phyloP scores from a whole-genome alignment of 2,329 filamentous ascomycete genomes.

The Alternaria dauci region DNA sequence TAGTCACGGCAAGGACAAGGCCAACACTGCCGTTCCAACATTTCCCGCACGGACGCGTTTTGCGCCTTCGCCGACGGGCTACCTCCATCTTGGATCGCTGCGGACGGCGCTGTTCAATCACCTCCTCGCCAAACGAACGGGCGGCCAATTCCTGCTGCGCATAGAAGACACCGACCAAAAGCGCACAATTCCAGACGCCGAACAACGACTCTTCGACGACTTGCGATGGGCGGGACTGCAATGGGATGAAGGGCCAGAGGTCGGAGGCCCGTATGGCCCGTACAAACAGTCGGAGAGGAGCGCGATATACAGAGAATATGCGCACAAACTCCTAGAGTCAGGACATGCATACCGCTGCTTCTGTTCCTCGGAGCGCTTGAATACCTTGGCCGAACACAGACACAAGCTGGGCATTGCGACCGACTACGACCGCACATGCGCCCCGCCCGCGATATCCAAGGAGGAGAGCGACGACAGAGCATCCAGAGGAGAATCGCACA shows the following conservation, averaged over 20 bases:
- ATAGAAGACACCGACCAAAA: slow-evolving; percentile 96
- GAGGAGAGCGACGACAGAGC: slow-evolving; percentile 77
- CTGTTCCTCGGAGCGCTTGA: slow-evolving; percentile 76
- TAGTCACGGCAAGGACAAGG: slow-evolving; percentile 7
- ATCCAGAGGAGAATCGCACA: slow-evolving; percentile 72
- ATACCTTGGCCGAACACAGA: slow-evolving; percentile 69
- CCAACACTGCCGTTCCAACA: slow-evolving; percentile 34
- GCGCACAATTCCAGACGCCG: slow-evolving; percentile 81
- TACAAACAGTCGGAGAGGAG: slow-evolving; percentile 89
- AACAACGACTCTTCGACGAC: slow-evolving; percentile 78
- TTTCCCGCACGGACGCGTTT: slow-evolving; percentile 74
- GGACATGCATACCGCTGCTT: slow-evolving; percentile 93
- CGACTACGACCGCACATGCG: slow-evolving; percentile 78
- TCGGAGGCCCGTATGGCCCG: slow-evolving; percentile 82
- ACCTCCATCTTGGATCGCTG: slow-evolving; percentile 89
- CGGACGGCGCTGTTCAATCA: slow-evolving; percentile 97
- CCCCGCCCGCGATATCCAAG: slow-evolving; percentile 62
- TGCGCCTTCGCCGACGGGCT: slow-evolving; percentile 93
- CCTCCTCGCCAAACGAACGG: slow-evolving; percentile 84
- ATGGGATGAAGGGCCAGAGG: slow-evolving; percentile 92
- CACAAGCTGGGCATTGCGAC: slow-evolving; percentile 66
- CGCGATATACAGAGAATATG: slow-evolving; percentile 74
- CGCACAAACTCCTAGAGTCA: slow-evolving; percentile 70
- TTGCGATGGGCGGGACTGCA: slow-evolving; percentile 86
- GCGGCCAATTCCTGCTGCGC: slow-evolving; percentile 87